These are phyloP conservation scores for Ramularia endophylla DNA, from an alignment of 2,329 filamentous ascomycete genomes.

Conservation along the genomic window DNA sequence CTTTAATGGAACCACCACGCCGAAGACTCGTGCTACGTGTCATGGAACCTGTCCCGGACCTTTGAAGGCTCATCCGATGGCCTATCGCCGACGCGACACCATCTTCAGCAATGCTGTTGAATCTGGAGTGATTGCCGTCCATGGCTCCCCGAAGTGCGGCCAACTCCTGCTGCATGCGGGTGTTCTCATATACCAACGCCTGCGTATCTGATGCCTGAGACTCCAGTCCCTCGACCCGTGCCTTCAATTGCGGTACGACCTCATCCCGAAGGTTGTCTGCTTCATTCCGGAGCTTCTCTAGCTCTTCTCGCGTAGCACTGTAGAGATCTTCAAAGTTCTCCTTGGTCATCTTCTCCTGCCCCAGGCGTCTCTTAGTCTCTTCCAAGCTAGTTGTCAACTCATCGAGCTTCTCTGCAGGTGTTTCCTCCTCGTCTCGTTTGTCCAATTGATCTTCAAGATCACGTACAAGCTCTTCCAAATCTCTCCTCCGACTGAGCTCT, in stretches of 20 bases:
- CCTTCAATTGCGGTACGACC: constrained; percentile 70
- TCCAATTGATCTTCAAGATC: constrained; percentile 73
- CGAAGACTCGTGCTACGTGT: constrained; percentile 45
- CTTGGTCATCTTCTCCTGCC: constrained; percentile 80
- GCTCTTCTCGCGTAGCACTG: constrained; percentile 72
- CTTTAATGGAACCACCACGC: constrained; percentile 32
- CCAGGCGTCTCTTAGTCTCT: constrained; percentile 72
- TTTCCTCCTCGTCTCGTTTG: constrained; percentile 36
- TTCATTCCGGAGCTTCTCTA: constrained; percentile 78
- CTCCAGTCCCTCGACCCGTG: constrained; percentile 73
- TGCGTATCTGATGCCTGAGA: constrained; percentile 65
- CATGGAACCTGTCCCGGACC: constrained; percentile 46
- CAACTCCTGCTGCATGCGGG: constrained; percentile 82
- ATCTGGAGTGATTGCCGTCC: constrained; percentile 41
- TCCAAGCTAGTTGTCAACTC: constrained; percentile 78
- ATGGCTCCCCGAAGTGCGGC: constrained; percentile 53
- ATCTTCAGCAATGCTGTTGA: constrained; percentile 59
- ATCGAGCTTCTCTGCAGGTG: constrained; percentile 56
- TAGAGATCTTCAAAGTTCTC: constrained; percentile 92
- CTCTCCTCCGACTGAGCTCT: constrained; percentile 68
- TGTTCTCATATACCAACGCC: constrained; percentile 70
- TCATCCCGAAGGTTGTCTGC: constrained; percentile 88
- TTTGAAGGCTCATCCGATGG: constrained; percentile 38
- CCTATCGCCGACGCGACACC: constrained; percentile 31
- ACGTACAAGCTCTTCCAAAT: constrained; percentile 77